Conservation (phyloP, 495 filamentous ascomycete genomes). For the Penicillium argentinense region DNA sequence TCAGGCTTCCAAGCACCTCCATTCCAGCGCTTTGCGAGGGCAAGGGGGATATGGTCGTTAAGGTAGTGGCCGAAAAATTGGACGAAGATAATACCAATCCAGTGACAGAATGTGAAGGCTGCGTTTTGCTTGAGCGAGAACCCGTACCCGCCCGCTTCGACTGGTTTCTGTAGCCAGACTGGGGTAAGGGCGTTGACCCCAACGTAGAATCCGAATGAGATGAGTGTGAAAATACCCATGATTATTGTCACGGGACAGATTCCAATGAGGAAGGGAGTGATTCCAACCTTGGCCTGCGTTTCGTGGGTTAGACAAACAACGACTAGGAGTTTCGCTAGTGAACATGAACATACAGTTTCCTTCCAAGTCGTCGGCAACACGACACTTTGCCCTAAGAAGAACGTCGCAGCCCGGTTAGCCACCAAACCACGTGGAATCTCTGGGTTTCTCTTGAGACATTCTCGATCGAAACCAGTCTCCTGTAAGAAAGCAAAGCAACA, state of each 20-base stretch:
- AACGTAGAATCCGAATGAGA: slow-evolving; percentile 48
- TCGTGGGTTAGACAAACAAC: slow-evolving; percentile 4
- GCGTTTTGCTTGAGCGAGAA: slow-evolving; percentile 49
- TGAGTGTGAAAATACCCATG: slow-evolving; percentile 42
- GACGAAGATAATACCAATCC: slow-evolving; percentile 46
- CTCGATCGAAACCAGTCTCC: slow-evolving; percentile 41
- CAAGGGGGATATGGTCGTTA: slow-evolving; percentile 47
- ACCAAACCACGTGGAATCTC: slow-evolving; percentile 26
- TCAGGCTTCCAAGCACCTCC: slow-evolving; percentile 52
- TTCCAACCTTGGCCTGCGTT: slow-evolving; percentile 27
- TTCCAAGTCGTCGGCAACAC: slow-evolving; percentile 29
- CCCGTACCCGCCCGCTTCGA: slow-evolving; percentile 47
- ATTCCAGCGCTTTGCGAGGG: slow-evolving; percentile 29
- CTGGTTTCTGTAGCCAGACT: slow-evolving; percentile 45
- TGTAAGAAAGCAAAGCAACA: slow-evolving; percentile 47
- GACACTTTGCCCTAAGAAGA: slow-evolving; percentile 38
- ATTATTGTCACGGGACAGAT: slow-evolving; percentile 45
- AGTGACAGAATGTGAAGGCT: slow-evolving; percentile 47
- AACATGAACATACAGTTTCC: slow-evolving; percentile 26
- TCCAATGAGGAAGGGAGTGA: slow-evolving; percentile 42
- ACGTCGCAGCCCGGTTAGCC: slow-evolving; percentile 42
- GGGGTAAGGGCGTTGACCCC: slow-evolving; percentile 32
- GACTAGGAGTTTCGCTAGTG: too few relatives aligned
- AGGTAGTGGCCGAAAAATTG: slow-evolving; percentile 42
- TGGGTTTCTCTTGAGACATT: slow-evolving; percentile 15